These are phyloP conservation scores for Ceratocystiopsis minuta DNA, from an alignment of 2,329 filamentous ascomycete species.

Conservation along the genomic window DNA sequence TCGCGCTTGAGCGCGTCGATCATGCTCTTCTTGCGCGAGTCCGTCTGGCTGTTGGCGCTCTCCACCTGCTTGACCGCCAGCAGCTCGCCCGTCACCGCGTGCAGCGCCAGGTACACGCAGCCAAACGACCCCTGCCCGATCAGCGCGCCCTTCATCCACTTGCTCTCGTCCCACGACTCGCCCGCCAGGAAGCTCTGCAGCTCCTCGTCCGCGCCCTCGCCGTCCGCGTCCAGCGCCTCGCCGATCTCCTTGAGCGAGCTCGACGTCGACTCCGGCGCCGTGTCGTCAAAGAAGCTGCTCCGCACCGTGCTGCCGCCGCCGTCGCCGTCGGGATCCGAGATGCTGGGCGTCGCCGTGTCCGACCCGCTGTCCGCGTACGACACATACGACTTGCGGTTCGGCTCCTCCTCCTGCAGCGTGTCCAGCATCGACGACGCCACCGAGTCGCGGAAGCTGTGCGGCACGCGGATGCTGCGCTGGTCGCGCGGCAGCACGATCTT, in stretches of 20 bases:
- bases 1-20: slow-evolving; percentile 93
- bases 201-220: slow-evolving; percentile 80
- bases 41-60: slow-evolving; percentile 61
- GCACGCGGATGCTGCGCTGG: slow-evolving; percentile 22
- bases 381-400: slow-evolving; percentile 91
- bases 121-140: slow-evolving; percentile 97
- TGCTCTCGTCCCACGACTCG: slow-evolving; percentile 89
- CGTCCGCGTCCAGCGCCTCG: slow-evolving; percentile 73
- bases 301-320: slow-evolving; percentile 32
- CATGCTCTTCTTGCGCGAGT: slow-evolving; percentile 93
- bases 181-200: slow-evolving; percentile 77
- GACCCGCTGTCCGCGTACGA: slow-evolving; percentile 62
- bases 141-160: slow-evolving; percentile 97
- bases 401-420: slow-evolving; percentile 82
- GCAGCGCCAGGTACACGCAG: slow-evolving; percentile 83
- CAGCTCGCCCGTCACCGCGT: slow-evolving; percentile 89
- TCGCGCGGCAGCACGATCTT: slow-evolving; percentile 27
- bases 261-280: slow-evolving; percentile 25
- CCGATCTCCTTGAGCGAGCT: slow-evolving; percentile 71
- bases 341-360: slow-evolving; percentile 49
- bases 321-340: slow-evolving; percentile 43
- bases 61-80: slow-evolving; percentile 98
- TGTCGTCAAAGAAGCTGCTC: slow-evolving; percentile 75
- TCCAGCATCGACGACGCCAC: slow-evolving; percentile 78
- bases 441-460: slow-evolving; percentile 63